phyloP scores from a whole-genome alignment of 768 basidiomycete genomes.

The Boletus coccyginus region DNA sequence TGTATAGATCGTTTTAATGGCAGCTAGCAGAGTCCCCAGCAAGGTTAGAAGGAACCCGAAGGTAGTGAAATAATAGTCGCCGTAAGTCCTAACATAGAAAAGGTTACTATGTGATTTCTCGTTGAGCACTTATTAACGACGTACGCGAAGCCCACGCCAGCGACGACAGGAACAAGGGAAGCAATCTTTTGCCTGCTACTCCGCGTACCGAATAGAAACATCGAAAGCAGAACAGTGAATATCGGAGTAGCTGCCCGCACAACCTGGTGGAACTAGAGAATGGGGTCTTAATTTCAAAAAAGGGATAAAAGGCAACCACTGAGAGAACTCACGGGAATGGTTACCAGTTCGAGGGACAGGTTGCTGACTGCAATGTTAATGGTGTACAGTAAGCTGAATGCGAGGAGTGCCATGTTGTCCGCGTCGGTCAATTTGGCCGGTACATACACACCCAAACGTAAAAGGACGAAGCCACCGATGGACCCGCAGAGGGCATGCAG shows the following conservation, averaged over 20 bases:
- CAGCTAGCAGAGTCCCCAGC: conserved; percentile 86
- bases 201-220: conserved; percentile 58
- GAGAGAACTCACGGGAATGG: conserved; percentile 68
- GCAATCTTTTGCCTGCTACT: conserved; percentile 63
- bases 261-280: conserved; percentile 88
- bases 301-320: not conserved
- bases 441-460: conserved; percentile 54
- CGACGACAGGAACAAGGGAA: conserved; percentile 80
- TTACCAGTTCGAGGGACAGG: conserved; percentile 82
- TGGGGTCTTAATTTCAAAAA: not conserved
- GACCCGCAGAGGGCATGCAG: conserved; percentile 86
- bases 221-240: conserved; percentile 82
- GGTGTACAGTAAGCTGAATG: conserved; percentile 89
- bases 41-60: conserved; percentile 87
- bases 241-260: conserved; percentile 90
- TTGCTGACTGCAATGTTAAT: conserved; percentile 96
- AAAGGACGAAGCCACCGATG: conserved; percentile 70
- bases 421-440: conserved; percentile 50
- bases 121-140: not conserved
- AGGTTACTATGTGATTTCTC: not conserved
- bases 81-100: conserved; percentile 70
- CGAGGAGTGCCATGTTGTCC: conserved; percentile 61
- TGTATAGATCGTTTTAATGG: conserved; percentile 91
- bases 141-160: conserved; percentile 89
- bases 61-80: conserved; percentile 89